These are phyloP conservation scores for Pseudogymnoascus sp. DNA, from an alignment of 2,329 filamentous ascomycete species.

Conservation along the genomic window DNA sequence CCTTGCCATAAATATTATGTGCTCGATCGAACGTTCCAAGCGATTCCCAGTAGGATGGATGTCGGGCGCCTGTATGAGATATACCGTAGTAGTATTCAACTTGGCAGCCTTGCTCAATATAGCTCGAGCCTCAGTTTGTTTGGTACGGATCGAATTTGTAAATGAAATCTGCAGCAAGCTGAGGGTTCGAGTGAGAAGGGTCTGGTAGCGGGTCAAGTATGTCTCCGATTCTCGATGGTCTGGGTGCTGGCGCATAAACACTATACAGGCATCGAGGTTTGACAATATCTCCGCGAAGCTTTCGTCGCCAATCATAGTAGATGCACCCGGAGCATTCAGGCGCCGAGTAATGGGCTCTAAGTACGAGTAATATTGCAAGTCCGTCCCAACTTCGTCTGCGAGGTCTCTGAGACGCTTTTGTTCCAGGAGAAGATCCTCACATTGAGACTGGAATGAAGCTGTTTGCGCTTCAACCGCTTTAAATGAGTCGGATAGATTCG, in stretches of 20 bases:
- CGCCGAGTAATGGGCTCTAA: constrained; percentile 83
- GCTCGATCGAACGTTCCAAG: constrained; percentile 9
- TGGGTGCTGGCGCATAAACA: constrained; percentile 82
- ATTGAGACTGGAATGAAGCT: constrained; percentile 85
- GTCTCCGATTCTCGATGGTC: constrained; percentile 80
- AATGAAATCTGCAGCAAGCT: constrained; percentile 43
- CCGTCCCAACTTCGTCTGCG: constrained; percentile 77
- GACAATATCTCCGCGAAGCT: constrained; percentile 83
- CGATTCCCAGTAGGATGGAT: background rate
- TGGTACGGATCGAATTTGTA: constrained; percentile 9
- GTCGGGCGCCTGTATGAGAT: constrained; percentile 10
- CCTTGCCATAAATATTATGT: constrained; percentile 9
- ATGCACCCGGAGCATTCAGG: constrained; percentile 85
- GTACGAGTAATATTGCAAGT: constrained; percentile 91
- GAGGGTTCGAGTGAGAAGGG: constrained; percentile 63
- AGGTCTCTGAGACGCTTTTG: constrained; percentile 72
- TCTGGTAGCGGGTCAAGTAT: constrained; percentile 80
- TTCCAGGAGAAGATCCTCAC: constrained; percentile 76
- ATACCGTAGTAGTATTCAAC: constrained; percentile 8
- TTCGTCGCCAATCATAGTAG: constrained; percentile 73
- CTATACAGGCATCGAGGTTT: constrained; percentile 82
- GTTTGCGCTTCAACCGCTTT: constrained; percentile 83
- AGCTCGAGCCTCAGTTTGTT: background rate
- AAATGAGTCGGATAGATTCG: constrained; percentile 77
- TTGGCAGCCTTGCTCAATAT: constrained; percentile 7